A percentile compares a stretch with the other conserved stretches of the same genome.
Conservation (phyloP, 768 basidiomycete species). For the Leucogyrophana mollusca region DNA sequence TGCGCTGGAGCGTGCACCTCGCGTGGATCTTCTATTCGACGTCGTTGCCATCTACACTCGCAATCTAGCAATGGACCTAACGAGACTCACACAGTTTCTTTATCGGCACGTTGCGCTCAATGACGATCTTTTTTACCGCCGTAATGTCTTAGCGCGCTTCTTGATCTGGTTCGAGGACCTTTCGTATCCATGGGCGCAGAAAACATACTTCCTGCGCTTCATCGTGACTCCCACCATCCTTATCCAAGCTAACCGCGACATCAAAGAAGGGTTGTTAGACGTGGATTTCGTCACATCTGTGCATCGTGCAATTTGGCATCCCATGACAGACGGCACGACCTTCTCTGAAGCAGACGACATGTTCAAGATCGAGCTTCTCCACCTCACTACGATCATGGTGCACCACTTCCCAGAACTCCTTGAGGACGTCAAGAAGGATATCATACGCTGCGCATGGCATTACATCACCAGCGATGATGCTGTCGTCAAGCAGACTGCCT, state of each 20-base stretch:
- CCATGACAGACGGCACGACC: constrained; percentile 54
- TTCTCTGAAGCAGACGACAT: constrained; percentile 72
- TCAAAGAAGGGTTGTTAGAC: constrained; percentile 65
- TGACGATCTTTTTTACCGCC: constrained; percentile 64
- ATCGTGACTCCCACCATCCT: constrained; percentile 86
- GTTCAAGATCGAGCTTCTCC: constrained; percentile 87
- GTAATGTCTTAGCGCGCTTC: constrained; percentile 85
- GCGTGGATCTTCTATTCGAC: constrained; percentile 88
- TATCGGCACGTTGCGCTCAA: constrained; percentile 81
- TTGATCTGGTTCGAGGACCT: constrained; percentile 77
- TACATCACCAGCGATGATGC: constrained; percentile 84
- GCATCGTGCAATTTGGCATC: constrained; percentile 79
- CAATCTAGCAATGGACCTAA: constrained; percentile 77
- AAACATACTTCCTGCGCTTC: constrained; percentile 75
- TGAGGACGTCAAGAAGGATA: constrained; percentile 81
- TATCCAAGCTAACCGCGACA: constrained; percentile 62
- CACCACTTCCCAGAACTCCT: constrained; percentile 82
- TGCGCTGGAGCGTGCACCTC: constrained; percentile 64
- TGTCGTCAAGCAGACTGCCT: constrained; percentile 90
- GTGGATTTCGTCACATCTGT: constrained; percentile 67
- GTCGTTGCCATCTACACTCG: constrained; percentile 79
- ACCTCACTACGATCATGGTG: constrained; percentile 86
- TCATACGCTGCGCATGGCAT: constrained; percentile 92
- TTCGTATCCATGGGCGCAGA: constrained; percentile 67
- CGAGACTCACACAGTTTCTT: constrained; percentile 78